phyloP scores from a whole-genome alignment of 2,329 filamentous ascomycete genomes.

The Epichloe amarillans region DNA sequence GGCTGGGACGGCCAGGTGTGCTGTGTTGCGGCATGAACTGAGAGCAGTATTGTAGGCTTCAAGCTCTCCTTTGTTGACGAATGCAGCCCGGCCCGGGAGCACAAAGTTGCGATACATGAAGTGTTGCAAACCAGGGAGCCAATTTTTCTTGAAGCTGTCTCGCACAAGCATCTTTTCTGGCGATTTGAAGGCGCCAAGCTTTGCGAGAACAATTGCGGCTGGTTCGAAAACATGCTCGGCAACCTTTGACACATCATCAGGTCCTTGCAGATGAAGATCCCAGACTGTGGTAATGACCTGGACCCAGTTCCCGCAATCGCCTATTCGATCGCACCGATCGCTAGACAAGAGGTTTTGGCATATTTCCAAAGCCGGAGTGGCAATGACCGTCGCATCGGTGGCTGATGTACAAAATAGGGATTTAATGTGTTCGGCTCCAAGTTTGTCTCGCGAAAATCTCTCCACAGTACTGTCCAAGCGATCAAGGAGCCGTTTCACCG shows the following conservation, averaged over 20 bases:
- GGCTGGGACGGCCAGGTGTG: constrained; percentile 26
- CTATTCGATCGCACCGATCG: constrained; percentile 17
- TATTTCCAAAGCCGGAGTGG: constrained; percentile 31
- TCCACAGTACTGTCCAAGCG: constrained; percentile 25
- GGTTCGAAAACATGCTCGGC: constrained; percentile 32
- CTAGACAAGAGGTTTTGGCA: constrained; percentile 27
- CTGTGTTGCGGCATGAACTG: constrained; percentile 21
- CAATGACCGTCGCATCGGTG: constrained; percentile 30
- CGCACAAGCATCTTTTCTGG: constrained; percentile 5
- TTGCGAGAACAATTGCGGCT: constrained; percentile 24
- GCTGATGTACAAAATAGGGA: constrained; percentile 40
- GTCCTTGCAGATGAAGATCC: constrained; percentile 39
- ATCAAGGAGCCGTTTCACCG: constrained; percentile 32
- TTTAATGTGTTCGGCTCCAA: constrained; percentile 45
- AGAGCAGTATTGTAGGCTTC: constrained; percentile 29
- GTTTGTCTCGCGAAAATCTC: constrained; percentile 28
- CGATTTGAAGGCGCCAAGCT: constrained; percentile 20
- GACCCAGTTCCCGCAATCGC: constrained; percentile 34
- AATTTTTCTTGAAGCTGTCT: constrained; percentile 18
- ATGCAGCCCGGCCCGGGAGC: constrained; percentile 35
- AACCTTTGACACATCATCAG: constrained; percentile 33
- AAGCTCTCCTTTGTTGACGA: constrained; percentile 28
- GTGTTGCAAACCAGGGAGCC: constrained; percentile 32
- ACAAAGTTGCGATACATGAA: constrained; percentile 39
- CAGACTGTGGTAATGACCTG: constrained; percentile 32